phyloP scores from a whole-genome alignment of 176 grass and related monocot genomes.

The Oryza nivara region DNA sequence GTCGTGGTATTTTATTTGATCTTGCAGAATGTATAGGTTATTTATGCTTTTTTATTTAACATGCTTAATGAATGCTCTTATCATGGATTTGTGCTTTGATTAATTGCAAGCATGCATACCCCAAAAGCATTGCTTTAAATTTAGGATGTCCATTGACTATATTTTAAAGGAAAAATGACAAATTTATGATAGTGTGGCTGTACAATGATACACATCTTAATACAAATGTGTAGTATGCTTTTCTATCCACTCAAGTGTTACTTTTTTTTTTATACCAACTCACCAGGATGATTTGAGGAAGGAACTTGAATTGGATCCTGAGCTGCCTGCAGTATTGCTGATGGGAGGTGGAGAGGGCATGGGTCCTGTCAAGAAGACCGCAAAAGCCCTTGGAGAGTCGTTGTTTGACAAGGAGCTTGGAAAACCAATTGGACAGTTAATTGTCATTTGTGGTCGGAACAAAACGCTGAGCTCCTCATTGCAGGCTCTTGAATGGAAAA shows the following conservation, averaged over 20 bases:
- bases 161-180: constrained; percentile 5
- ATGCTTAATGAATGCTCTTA: not conserved
- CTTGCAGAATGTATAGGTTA: not conserved
- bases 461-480: constrained; percentile 80
- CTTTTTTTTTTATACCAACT: constrained; percentile 6
- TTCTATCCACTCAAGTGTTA: not conserved
- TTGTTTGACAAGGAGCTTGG: constrained; percentile 76
- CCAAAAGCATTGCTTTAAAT: not conserved
- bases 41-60: not conserved
- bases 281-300: constrained; percentile 71
- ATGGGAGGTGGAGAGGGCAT: constrained; percentile 99
- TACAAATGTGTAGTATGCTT: not conserved
- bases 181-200: not conserved
- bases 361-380: constrained; percentile 98
- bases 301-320: constrained; percentile 89
- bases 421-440: constrained; percentile 89
- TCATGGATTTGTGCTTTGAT: not conserved
- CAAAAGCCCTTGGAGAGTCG: constrained; percentile 81
- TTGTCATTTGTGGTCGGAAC: constrained; percentile 95
- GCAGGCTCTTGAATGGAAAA: constrained; percentile 77
- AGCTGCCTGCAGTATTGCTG: constrained; percentile 84
- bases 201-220: not conserved
- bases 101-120: not conserved
- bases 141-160: not conserved
- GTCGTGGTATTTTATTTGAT: not conserved